phyloP scores from a whole-genome alignment of 2,329 filamentous ascomycete genomes.

The Chaetomium sp. region DNA sequence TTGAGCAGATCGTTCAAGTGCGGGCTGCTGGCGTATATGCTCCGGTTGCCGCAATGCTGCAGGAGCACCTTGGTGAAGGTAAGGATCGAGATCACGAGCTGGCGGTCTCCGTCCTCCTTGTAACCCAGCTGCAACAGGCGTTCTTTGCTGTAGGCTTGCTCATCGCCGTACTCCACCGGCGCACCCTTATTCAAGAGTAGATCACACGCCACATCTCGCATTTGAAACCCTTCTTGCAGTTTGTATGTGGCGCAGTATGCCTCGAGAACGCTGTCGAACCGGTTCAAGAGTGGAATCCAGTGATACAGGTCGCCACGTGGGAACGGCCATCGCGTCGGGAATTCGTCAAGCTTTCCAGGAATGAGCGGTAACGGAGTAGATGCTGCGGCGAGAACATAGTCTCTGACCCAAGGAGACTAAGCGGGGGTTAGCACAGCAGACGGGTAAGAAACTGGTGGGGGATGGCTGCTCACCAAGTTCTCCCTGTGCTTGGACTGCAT shows the following conservation, averaged over 20 bases:
- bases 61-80: slow-evolving; percentile 84
- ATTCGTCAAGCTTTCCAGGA: slow-evolving; percentile 73
- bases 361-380: slow-evolving; percentile 73
- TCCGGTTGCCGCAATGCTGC: slow-evolving; percentile 95
- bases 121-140: slow-evolving; percentile 64
- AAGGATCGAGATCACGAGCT: slow-evolving; percentile 77
- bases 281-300: slow-evolving; percentile 93
- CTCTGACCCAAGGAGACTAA: slow-evolving; percentile 83
- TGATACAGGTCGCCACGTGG: slow-evolving; percentile 95
- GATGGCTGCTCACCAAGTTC: slow-evolving; percentile 58
- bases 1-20: slow-evolving; percentile 88
- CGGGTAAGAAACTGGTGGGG: not conserved
- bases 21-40: slow-evolving; percentile 90
- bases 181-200: slow-evolving; percentile 63
- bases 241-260: slow-evolving; percentile 79
- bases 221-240: slow-evolving; percentile 78
- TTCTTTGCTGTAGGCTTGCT: slow-evolving; percentile 49
- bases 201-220: slow-evolving; percentile 69
- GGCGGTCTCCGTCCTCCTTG: slow-evolving; percentile 73
- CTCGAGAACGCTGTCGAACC: slow-evolving; percentile 88
- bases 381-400: slow-evolving; percentile 74
- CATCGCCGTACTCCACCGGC: slow-evolving; percentile 53
- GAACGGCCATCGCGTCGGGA: slow-evolving; percentile 91
- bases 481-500: slow-evolving; percentile 69
- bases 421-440: slow-evolving; percentile 35